Base-by-base conservation (phyloP, 345 rosid species). In the Pseudoturritis turrita region DNA sequence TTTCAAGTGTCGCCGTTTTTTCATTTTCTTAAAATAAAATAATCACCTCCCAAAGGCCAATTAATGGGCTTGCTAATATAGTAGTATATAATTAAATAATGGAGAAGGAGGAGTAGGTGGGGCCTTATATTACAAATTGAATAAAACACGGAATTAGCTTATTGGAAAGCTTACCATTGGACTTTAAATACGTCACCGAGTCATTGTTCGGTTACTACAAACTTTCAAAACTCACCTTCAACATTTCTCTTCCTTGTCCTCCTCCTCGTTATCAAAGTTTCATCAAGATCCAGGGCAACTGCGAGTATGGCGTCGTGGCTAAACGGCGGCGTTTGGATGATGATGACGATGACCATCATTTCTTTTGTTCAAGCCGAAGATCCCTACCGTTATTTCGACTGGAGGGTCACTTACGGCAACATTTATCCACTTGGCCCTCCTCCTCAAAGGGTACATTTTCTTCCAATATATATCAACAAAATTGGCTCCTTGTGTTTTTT, bases 401-500 rank as follows among this genome's bases (percentile, higher is more conserved):
- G 98, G 96, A 84, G 85, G 14, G 74, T 92, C 74, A 85, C 88
- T 28, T 89, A 88, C 36, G 95, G 96, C 61, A 81, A 81, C 78
- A 77, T 81, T 65, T 78, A 85, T 19, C 96, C 98, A 14, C 67
- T 87, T 54, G 89, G 91, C 12, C 66, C 78, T 63, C 88, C 91
- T 17, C 92, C 91, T 17, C 92, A 86, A 41, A 84, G 75, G 71
- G 80, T 76, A 67, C 50, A 11, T 58, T 22, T 15, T 41, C 18
- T 50, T 19, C 22, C 13, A 33, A 13, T 2, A 35, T 55, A 26
- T 10, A 37, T n/a, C 12, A 37, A 33, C 23, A 54, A 12, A 17
- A 52, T n/a, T 37, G 29, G 51, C 35, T 52, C 51, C 44, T 14
- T 58, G 18, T 52, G 33, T 70, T 15, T 14, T 43, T 39, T 26